Conservation (phyloP, 2,329 filamentous ascomycete genomes). For the Apiospora hydei region DNA sequence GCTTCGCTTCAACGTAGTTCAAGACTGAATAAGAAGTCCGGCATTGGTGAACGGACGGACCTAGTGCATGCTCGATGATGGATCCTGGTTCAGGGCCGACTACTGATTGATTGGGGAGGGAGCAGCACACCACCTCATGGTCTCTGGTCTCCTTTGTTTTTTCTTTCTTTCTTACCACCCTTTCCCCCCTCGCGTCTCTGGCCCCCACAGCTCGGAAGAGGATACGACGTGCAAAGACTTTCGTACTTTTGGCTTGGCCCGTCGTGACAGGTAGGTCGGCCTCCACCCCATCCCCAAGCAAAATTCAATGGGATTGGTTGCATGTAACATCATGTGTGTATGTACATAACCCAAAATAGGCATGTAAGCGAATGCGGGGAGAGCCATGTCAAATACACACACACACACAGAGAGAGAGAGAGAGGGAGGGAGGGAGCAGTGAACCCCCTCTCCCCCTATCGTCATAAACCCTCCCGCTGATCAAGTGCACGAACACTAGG, state of each 20-base stretch:
- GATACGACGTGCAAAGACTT: not conserved
- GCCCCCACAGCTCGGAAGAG: not conserved
- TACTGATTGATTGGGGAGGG: not conserved
- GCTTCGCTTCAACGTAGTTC: not conserved
- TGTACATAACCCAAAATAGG: not conserved
- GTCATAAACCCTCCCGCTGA: constrained; percentile 10
- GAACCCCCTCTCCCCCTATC: not conserved
- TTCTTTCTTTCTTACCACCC: not conserved
- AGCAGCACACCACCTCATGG: not conserved
- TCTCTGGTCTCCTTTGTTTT: not conserved
- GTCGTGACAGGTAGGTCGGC: not conserved
- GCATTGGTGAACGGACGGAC: not conserved
- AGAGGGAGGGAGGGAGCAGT: no score
- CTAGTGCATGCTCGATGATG: not conserved
- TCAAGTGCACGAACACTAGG: not conserved
- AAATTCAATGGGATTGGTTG: not conserved
- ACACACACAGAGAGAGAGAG: no score
- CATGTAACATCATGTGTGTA: not conserved
- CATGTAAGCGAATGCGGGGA: constrained; percentile 11
- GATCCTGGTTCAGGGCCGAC: constrained; percentile 3
- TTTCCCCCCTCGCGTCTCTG: not conserved
- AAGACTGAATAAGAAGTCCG: not conserved
- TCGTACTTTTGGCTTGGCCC: not conserved
- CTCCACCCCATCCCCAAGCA: not conserved
- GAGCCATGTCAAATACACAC: not conserved